A percentile compares a stretch with the other conserved stretches of the same genome.
These are phyloP conservation scores for Colletotrichum euphorbiae DNA, from an alignment of 2,329 filamentous ascomycete genomes.

Conservation along the genomic window DNA sequence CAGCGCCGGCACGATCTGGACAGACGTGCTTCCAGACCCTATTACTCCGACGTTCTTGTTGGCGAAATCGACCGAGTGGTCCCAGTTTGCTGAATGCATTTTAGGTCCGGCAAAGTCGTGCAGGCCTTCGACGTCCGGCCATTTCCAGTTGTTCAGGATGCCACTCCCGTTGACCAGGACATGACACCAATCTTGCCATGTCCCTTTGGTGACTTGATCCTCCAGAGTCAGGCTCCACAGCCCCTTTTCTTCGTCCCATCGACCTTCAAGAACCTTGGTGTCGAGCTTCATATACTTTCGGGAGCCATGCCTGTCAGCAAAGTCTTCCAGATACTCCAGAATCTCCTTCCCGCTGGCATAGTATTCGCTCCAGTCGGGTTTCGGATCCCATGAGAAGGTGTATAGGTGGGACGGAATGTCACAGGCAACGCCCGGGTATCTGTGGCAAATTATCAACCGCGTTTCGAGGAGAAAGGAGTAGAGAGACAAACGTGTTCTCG, in stretches of 20 bases:
- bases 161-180: constrained; percentile 61
- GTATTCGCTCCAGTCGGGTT: constrained; percentile 47
- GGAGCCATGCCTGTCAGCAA: constrained; percentile 47
- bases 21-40: constrained; percentile 63
- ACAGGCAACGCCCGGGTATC: constrained; percentile 41
- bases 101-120: constrained; percentile 61
- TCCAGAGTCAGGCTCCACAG: constrained; percentile 51
- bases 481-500: constrained; percentile 43
- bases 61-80: constrained; percentile 56
- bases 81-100: constrained; percentile 67
- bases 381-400: constrained; percentile 44
- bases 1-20: constrained; percentile 62
- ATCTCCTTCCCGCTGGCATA: constrained; percentile 46
- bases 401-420: constrained; percentile 41
- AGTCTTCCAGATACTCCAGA: constrained; percentile 48
- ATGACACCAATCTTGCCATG: constrained; percentile 55
- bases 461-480: neutral
- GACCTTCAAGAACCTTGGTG: constrained; percentile 54
- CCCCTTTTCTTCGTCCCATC: constrained; percentile 56
- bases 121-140: constrained; percentile 64
- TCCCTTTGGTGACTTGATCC: constrained; percentile 42
- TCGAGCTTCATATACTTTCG: constrained; percentile 57
- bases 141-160: constrained; percentile 62
- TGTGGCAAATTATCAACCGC: neutral
- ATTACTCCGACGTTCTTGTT: constrained; percentile 63